Evolutionary conservation across 1,139 yeast genomes (phyloP).

Genomic region (Geotrichum armillariae): DNA sequence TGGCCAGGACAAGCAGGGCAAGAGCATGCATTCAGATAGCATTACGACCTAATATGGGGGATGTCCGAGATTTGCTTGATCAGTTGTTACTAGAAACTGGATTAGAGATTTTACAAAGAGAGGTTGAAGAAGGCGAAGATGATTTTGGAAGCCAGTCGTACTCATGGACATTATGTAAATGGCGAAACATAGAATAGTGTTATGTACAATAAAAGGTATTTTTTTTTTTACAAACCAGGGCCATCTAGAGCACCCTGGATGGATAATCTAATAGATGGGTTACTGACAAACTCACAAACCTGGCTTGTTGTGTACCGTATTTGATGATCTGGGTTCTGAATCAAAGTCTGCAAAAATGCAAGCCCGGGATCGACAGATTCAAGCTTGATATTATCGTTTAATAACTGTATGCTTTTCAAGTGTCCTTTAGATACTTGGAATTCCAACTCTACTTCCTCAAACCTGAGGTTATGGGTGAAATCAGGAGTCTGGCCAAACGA

Average conservation of each 20-base stretch:
- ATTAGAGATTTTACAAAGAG: slow-evolving; percentile 32
- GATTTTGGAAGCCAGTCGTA: slow-evolving; percentile 80
- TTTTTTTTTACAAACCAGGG: background rate
- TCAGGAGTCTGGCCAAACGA: slow-evolving; percentile 68
- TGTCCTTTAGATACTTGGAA: slow-evolving; percentile 18
- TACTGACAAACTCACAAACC: slow-evolving; percentile 6
- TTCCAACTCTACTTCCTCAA: slow-evolving; percentile 6
- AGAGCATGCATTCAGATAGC: slow-evolving; percentile 73
- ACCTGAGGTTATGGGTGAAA: slow-evolving; percentile 50
- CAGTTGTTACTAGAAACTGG: slow-evolving; percentile 48
- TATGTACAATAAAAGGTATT: background rate
- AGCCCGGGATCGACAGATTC: slow-evolving; percentile 8
- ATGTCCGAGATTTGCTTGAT: slow-evolving; percentile 64
- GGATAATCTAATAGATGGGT: background rate
- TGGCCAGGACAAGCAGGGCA: slow-evolving; percentile 27
- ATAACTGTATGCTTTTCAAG: slow-evolving; percentile 8
- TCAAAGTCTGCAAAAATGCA: slow-evolving; percentile 4
- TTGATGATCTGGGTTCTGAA: slow-evolving; percentile 6
- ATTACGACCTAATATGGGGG: slow-evolving; percentile 61
- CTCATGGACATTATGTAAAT: slow-evolving; percentile 37
- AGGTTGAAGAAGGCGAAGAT: slow-evolving; percentile 65
- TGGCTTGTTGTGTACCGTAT: slow-evolving; percentile 4
- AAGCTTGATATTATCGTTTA: background rate
- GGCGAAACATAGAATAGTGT: no score
- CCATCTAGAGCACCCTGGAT: slow-evolving; percentile 13